A percentile compares a stretch with the other conserved stretches of the same genome.
phyloP scores from a whole-genome alignment of 345 rosid species.

The Eucalyptus cladocalyx region DNA sequence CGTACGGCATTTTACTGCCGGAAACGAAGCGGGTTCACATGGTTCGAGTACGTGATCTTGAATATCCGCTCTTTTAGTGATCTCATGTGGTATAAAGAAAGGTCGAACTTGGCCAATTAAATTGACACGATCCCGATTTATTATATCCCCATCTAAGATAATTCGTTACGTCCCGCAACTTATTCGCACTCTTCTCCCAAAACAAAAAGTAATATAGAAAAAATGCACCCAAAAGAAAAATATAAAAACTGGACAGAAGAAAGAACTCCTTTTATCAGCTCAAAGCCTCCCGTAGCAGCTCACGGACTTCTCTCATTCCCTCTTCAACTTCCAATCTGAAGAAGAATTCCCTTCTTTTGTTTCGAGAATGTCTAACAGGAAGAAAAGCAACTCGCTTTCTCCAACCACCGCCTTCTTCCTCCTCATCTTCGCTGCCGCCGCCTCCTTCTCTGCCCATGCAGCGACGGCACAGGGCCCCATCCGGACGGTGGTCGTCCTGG shows the following conservation, averaged over 20 bases:
- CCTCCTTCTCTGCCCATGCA: not conserved
- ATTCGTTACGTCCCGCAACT: not conserved
- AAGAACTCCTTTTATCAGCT: not conserved
- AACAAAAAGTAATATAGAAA: too few species aligned
- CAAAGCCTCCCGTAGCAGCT: not conserved
- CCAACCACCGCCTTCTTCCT: not conserved
- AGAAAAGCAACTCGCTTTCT: not conserved
- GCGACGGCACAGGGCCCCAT: slow-evolving; percentile 24
- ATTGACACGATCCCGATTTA: not conserved
- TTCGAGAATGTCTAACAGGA: not conserved
- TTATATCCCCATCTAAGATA: not conserved
- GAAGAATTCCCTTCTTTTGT: not conserved
- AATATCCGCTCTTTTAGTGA: not conserved
- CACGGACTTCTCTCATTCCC: not conserved
- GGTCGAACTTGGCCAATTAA: not conserved
- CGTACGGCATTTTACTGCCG: not conserved
- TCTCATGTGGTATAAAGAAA: not conserved
- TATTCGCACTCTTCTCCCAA: not conserved
- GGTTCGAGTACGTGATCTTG: not conserved
- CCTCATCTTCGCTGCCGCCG: not conserved
- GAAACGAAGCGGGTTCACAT: not conserved
- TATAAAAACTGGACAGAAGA: too few species aligned
- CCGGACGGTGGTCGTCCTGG: slow-evolving; percentile 64
- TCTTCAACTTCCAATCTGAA: not conserved
- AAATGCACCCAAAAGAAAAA: too few species aligned